A percentile compares a stretch with the other conserved stretches of the same genome.
These are phyloP conservation scores for Colletotrichum sp. DNA, from an alignment of 2,329 filamentous ascomycete species.

Conservation along the genomic window DNA sequence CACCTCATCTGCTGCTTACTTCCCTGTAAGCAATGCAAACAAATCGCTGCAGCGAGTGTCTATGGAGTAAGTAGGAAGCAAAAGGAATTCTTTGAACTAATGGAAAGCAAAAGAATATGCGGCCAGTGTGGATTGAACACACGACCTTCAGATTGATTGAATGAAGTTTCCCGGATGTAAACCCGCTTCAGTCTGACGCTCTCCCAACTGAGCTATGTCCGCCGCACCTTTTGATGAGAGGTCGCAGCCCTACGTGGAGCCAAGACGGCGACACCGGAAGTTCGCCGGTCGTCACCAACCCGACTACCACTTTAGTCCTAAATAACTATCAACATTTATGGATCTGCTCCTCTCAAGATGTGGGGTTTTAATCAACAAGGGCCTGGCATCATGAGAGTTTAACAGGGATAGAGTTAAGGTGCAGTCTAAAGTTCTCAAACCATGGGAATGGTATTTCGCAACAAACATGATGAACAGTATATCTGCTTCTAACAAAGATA, in stretches of 20 bases:
- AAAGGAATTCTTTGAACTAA: not conserved
- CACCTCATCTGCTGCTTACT: not conserved
- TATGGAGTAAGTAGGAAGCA: not conserved
- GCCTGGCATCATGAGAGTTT: not conserved
- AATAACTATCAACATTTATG: not conserved
- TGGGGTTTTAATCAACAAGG: not conserved
- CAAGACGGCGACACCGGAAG: not conserved
- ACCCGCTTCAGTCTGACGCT: not conserved
- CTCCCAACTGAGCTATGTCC: not conserved
- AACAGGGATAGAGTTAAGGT: not conserved
- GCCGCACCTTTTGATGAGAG: not conserved
- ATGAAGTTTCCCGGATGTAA: not conserved
- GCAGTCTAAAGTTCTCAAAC: not conserved
- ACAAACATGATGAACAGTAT: rapidly evolving
- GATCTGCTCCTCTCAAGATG: not conserved
- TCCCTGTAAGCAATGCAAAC: not conserved
- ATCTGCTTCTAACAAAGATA: not conserved
- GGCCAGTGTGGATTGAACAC: not conserved
- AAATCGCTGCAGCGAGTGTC: not conserved
- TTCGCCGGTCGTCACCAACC: not conserved
- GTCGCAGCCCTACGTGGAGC: not conserved
- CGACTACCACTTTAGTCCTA: not conserved
- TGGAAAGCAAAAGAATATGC: not conserved
- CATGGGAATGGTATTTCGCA: not conserved
- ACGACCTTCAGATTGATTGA: not conserved